A percentile compares a stretch with the other conserved stretches of the same genome.
phyloP scores from a whole-genome alignment of 2,329 filamentous ascomycete genomes.

The Teratosphaeria destructans region DNA sequence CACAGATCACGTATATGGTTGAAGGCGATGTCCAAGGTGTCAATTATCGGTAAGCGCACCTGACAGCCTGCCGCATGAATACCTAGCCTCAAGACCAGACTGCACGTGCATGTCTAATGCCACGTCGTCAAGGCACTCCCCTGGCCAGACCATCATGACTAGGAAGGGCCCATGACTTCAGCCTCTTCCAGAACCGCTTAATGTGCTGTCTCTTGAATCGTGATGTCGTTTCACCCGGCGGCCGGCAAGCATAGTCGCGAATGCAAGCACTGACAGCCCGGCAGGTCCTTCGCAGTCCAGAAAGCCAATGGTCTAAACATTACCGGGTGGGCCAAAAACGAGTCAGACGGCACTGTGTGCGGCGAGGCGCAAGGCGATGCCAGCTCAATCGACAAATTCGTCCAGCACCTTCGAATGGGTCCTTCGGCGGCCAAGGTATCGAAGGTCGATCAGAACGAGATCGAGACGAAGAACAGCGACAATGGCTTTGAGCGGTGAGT shows the following conservation, averaged over 20 bases:
- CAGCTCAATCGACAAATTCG: constrained; percentile 54
- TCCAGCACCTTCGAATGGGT: constrained; percentile 65
- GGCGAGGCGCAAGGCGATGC: constrained; percentile 77
- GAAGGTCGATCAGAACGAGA: constrained; percentile 59
- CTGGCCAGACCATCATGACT: not conserved
- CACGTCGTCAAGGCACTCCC: not conserved
- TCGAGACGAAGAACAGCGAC: constrained; percentile 58
- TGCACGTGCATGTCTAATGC: not conserved
- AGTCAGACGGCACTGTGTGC: constrained; percentile 47
- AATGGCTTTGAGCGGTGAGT: constrained; percentile 42
- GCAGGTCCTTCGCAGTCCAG: constrained; percentile 32
- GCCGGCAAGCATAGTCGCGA: not conserved
- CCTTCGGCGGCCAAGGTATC: constrained; percentile 63
- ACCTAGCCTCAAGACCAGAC: not conserved
- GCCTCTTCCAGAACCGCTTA: not conserved
- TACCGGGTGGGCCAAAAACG: constrained; percentile 39
- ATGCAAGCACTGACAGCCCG: not conserved
- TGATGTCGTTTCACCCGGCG: not conserved
- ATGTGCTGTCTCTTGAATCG: not conserved
- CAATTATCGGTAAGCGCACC: constrained; percentile 36
- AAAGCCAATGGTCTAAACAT: constrained; percentile 34
- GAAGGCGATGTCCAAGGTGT: constrained; percentile 41
- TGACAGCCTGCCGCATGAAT: not conserved
- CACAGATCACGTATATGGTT: constrained; percentile 38
- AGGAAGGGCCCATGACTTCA: not conserved